Base-by-base conservation (phyloP, 331 rosid genomes). In the Pyracantha coccinea region DNA sequence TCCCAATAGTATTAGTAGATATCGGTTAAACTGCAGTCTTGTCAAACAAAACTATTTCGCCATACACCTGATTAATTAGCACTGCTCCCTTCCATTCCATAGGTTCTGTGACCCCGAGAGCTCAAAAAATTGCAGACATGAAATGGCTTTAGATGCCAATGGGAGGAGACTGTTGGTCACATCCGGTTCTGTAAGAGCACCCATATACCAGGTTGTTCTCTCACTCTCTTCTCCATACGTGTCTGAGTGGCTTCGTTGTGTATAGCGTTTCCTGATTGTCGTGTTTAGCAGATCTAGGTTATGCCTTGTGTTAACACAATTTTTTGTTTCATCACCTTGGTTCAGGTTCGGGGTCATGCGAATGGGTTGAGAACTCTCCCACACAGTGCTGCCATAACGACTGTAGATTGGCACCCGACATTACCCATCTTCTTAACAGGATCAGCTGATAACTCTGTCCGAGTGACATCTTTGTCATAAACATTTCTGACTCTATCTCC, bases 71-170 rank as follows among this genome's bases (percentile, higher is more conserved):
- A 68, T 33, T 41, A 44, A 8, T 20, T 33, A 1, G 64, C 38
- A 16, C 38, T 4, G 33, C 23, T 63, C 33, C 69, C 41, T 16
- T 27, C 53, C 64, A 15, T 75, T 62, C 77, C 72, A 55, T 75
- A 91, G 97, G 87, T 85, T 86, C 74, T 89, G 88, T 62, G 92
- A 85, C 45, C 88, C 92, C 8, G 81, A 69, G 72, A 84, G 83
- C 79, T 86, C 89, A 53, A 79, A 83, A 77, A 77, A 77, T 80
- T 77, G 74, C 82, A 87, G 93, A 87, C 96, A 87, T 81, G 98
- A 93, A 87, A 93, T 93, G 95, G 93, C 98, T 59, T 84, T 93
- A 77, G 97, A 91, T 86, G 88, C 91, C 66, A 87, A 77, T 59
- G 98, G 98, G 73, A 85, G 82, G 79, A 87, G 95, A 78, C 96